Percentiles rank a stretch among this genome's conserved stretches.
phyloP scores from a whole-genome alignment of 257 asterid genomes.

The Solanum clarkiae region DNA sequence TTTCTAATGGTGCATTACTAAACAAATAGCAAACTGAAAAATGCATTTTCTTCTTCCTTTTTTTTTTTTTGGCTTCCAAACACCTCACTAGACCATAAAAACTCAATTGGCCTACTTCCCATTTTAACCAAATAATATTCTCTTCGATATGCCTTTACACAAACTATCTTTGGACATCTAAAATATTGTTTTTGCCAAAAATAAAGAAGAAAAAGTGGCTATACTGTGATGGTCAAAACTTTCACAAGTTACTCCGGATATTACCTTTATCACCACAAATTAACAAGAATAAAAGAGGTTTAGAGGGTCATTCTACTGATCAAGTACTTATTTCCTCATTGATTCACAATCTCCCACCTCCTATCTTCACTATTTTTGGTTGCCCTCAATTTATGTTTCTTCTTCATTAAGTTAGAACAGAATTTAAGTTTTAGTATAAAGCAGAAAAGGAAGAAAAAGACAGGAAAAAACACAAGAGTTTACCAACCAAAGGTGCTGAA shows the following conservation, averaged over 20 bases:
- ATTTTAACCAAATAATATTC: background rate
- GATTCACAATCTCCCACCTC: background rate
- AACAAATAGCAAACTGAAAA: background rate
- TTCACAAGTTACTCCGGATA: background rate
- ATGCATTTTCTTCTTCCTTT: background rate
- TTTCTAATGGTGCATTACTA: background rate
- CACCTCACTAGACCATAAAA: background rate
- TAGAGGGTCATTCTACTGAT: background rate
- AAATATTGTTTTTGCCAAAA: background rate
- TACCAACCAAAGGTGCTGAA: background rate
- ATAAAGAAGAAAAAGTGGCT: background rate
- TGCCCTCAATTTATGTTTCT: background rate
- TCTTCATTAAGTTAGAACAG: background rate
- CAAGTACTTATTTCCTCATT: background rate
- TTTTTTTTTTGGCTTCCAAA: background rate
- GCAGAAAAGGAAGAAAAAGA: background rate
- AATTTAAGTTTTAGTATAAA: background rate
- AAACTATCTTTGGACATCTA: background rate
- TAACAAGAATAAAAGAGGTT: background rate
- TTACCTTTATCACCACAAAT: background rate
- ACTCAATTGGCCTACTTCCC: background rate
- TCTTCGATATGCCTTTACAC: background rate
- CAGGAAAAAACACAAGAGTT: background rate
- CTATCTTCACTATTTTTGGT: background rate
- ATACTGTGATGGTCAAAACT: background rate